Base-by-base conservation (phyloP, 208 protist genomes). In the Trypanosoma melophagium region DNA sequence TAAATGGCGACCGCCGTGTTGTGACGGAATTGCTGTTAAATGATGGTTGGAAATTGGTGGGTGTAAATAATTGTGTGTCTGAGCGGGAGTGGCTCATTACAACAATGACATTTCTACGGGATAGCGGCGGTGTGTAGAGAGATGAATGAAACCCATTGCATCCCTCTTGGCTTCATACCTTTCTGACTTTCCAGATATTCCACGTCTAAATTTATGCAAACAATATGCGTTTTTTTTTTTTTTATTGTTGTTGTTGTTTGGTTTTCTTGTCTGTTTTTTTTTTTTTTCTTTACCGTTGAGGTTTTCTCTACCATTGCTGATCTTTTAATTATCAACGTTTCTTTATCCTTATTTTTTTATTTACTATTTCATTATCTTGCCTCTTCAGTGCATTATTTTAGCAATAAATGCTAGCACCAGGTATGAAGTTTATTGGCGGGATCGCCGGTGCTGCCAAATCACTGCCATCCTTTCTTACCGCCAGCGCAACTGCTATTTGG, bases 401-500 rank as follows among this genome's bases (percentile, higher is more conserved):
- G 21, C 28, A 22, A 22, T 12, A 60, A 63, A 62, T 66, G 47
- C 2, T 74, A 28, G 19, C 8, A 41, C 28, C 42, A 7, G 52
- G 45, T 1, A 19, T 87, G 24, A 60, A 72, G 8, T 40, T 83
- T 24, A 49, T 90, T 16, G 62, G 70, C 13, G 71, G 76, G 21
- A 9, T 74, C 13, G 61, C 69, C 9, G 51, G 72, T 0, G 77
- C 75, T 5, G 74, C 52, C 4, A 64, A 66, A 7, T 62, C 83
- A 24, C 58, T 77, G 25, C 75, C 71, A 22, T 70, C 78, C 25
- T 89, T 95, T 55, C 74, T 78, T 7, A 76, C 77, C 17, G 69
- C 86, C 44, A 90, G 83, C 53, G 40, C 74, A 2, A 74, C 64
- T 22, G 86, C 89, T 8, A 89, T 91, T 52, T 70, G 74, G 28